These are phyloP conservation scores for Prinsepia uniflora DNA, from an alignment of 306 rosid species.

Conservation along the genomic window DNA sequence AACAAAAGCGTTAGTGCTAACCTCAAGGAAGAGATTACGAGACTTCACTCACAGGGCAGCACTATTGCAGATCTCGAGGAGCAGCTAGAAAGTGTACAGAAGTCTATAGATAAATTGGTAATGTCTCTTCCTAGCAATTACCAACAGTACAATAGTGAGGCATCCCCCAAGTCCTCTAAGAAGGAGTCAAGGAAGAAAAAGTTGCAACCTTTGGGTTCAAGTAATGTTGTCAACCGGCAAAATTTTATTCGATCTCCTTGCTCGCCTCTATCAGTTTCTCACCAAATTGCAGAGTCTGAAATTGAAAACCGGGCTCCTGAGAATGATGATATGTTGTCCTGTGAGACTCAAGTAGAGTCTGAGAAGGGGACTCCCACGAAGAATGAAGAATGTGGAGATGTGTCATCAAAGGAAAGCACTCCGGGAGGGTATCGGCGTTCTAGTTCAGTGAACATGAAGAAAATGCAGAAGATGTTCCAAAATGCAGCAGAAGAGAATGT, in stretches of 20 bases:
- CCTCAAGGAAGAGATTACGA: constrained; percentile 93
- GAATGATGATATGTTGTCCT: constrained; percentile 48
- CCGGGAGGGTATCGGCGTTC: constrained; percentile 70
- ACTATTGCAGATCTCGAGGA: constrained; percentile 94
- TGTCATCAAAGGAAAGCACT: constrained; percentile 78
- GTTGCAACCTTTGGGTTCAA: constrained; percentile 74
- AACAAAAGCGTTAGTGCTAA: constrained; percentile 91
- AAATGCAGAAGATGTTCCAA: constrained; percentile 99
- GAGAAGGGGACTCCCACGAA: constrained; percentile 87
- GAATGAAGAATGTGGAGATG: constrained; percentile 85
- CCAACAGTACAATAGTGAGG: constrained; percentile 47
- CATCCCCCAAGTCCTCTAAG: constrained; percentile 56
- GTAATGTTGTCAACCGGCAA: constrained; percentile 55
- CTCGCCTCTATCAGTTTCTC: constrained; percentile 78
- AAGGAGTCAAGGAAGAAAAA: constrained; percentile 71
- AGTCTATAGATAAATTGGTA: constrained; percentile 94
- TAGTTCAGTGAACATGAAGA: constrained; percentile 98
- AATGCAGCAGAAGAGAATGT: constrained; percentile 99
- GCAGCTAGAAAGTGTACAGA: constrained; percentile 97
- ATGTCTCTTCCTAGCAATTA: constrained; percentile 90
- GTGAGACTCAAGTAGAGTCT: constrained; percentile 53
- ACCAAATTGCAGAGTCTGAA: constrained; percentile 64
- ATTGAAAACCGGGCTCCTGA: constrained; percentile 78
- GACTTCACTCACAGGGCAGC: constrained; percentile 99
- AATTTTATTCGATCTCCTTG: constrained; percentile 83